Conservation (phyloP, 805 yeast genomes). For the Nakazawaea molendinolei region DNA sequence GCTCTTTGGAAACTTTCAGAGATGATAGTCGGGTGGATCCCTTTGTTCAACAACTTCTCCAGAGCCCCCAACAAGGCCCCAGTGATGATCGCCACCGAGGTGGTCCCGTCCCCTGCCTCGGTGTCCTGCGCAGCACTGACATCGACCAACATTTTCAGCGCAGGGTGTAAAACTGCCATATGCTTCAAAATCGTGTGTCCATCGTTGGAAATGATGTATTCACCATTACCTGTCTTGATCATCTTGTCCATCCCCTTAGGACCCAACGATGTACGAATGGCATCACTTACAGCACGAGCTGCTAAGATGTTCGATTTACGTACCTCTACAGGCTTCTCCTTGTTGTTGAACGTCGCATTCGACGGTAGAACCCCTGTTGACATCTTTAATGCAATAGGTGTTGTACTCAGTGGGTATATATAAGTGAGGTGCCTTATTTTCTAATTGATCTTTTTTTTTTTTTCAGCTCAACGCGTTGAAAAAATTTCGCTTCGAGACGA, state of each 20-base stretch:
- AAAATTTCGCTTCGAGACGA: neutral
- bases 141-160: slow-evolving; percentile 95
- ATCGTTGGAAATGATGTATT: slow-evolving; percentile 92
- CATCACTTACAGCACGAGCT: slow-evolving; percentile 92
- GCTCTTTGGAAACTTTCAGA: slow-evolving; percentile 92
- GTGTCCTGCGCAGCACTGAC: slow-evolving; percentile 96
- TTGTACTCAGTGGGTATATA: too few relatives aligned
- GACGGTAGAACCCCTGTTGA: slow-evolving; percentile 36
- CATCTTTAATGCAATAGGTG: too few relatives aligned
- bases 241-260: slow-evolving; percentile 99
- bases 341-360: slow-evolving; percentile 86
- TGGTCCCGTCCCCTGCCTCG: slow-evolving; percentile 99
- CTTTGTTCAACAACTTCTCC: slow-evolving; percentile 80
- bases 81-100: slow-evolving; percentile 91
- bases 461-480: slow-evolving; percentile 1
- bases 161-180: slow-evolving; percentile 98
- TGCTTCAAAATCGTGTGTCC: slow-evolving; percentile 96
- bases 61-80: slow-evolving; percentile 96
- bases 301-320: slow-evolving; percentile 84
- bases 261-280: slow-evolving; percentile 90
- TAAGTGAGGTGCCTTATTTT: too few relatives aligned
- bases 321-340: slow-evolving; percentile 93
- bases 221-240: slow-evolving; percentile 91
- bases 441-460: too few relatives aligned
- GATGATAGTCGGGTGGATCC: slow-evolving; percentile 91